Base-by-base conservation (phyloP, 2,329 filamentous ascomycete genomes). In the Alternaria consortialis region DNA sequence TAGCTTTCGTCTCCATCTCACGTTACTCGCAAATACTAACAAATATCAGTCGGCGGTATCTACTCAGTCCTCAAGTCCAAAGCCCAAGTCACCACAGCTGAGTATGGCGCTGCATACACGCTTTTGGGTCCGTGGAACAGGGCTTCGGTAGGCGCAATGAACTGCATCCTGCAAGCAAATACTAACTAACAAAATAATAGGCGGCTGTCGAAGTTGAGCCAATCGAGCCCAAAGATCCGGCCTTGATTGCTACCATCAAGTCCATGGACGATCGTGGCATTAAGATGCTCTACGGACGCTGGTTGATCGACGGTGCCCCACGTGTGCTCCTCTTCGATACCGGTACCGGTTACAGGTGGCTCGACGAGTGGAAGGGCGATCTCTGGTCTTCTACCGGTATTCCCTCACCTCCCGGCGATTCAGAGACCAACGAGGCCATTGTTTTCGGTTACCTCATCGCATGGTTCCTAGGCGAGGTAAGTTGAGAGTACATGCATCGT, bases 11-110 rank as follows among this genome's bases (percentile, higher is more conserved):
- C 34, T 37, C 54, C 56, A 56, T 62, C 60, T 34, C n/a, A 27
- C 9, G 39, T 27, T 48, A n/a, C 46, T 36, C 29, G 52, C 52
- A 31, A 32, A 27, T 58, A 37, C 66, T 74, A 60, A 76, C 60
- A 13, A n/a, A 12, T 44, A 58, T 39, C 69, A 96, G 95, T 99
- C 64, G 95, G 95, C 76, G 95, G 95, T 74, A 99, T 99, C 82
- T 99, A 99, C 85, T 98, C 94, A 15, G 95, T 99, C 68, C 90
- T 99, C 82, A 99, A 99, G 82, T 99, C 95, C 64, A 99, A 99
- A 82, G 94, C 95, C 37, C 94, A 95, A 52, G 95, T 98, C 64
- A 98, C 95, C 43, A 97, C 94, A 1, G 93, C 93, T 63, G 95
- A 99, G 81, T 99, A 98, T 95, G 95, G 95, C 80, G 93, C 97